Evolutionary conservation across 176 grass and related monocot genomes (phyloP), one percentile per base, ranked within the genome.

Genomic region (Eleusine coracana): DNA sequence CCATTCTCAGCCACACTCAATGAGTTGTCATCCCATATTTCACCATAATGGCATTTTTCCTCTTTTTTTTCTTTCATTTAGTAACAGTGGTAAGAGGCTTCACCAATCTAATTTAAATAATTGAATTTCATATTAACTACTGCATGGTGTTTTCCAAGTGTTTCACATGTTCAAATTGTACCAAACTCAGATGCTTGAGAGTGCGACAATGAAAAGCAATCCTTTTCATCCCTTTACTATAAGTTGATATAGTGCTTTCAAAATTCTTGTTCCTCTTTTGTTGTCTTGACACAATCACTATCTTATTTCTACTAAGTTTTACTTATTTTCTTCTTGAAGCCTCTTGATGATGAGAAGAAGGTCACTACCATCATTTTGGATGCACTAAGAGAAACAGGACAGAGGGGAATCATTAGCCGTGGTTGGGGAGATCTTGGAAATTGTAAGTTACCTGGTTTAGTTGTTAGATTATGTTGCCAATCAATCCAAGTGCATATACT

Each of bases 401-500:
- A 98, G 51, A 88, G 93, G 80, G 93, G 96, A 79, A 96, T 98
- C 76, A 96, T 98, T 81, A 92, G 91, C 46, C 90, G 89, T 74
- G 96, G 96, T 80, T 98, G 96, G 96, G 96, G 96, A 54, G 89
- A 85, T 86, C 93, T 98, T 87, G 96, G 93, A 86, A 91, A 77
- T 72, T 83, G 96, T 98, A 92, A 93, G 90, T 88, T 92, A 69
- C 29, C 42, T 75, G 17, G 51, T 76, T 71, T 42, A 59, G 51
- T 55, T 68, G 45, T 88, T 89, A 61, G 72, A 71, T 55, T 66
- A 42, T 42, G 38, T 29, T 73, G 14, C 7, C 52, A 71, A 37
- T 42, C 21, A 77, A 61, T 85, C 51, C 28, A 63, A 29, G 27
- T 80, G 51, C 11, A 66, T 36, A 48, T 39, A 50, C 45, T 27